Conservation (phyloP, 768 basidiomycete species). For the Phylloporus arenicola region DNA sequence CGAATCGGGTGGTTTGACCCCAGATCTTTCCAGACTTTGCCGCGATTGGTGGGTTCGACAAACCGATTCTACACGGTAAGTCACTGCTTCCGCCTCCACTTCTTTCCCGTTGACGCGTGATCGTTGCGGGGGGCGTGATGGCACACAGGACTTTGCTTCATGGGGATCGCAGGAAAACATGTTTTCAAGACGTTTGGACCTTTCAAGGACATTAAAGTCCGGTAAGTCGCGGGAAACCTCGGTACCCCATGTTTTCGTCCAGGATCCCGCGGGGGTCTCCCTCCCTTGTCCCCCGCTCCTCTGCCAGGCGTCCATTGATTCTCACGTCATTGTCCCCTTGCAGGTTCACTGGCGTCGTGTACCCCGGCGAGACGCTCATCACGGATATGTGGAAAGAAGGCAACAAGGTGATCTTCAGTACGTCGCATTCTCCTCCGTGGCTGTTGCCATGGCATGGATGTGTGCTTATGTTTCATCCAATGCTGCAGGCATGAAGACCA, state of each 20-base stretch:
- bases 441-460: background rate
- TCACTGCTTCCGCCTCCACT: background rate
- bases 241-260: background rate
- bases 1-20: slow-evolving; percentile 3
- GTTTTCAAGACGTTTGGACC: slow-evolving; percentile 81
- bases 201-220: slow-evolving; percentile 91
- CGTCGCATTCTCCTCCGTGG: slow-evolving; percentile 28
- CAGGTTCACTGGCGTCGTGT: slow-evolving; percentile 87
- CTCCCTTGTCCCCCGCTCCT: background rate
- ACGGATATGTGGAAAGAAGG: slow-evolving; percentile 99
- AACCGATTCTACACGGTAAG: slow-evolving; percentile 74
- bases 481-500: slow-evolving; percentile 73
- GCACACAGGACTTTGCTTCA: slow-evolving; percentile 67
- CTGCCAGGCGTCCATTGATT: background rate
- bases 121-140: background rate
- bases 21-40: slow-evolving; percentile 93
- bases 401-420: slow-evolving; percentile 84
- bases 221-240: slow-evolving; percentile 41
- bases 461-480: background rate
- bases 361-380: slow-evolving; percentile 90
- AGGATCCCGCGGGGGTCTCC: background rate
- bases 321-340: background rate
- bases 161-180: slow-evolving; percentile 93
- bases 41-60: slow-evolving; percentile 89
- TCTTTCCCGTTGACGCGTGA: background rate